phyloP scores from a whole-genome alignment of 2,329 filamentous ascomycete species.

The Arthrobotrys conoides region DNA sequence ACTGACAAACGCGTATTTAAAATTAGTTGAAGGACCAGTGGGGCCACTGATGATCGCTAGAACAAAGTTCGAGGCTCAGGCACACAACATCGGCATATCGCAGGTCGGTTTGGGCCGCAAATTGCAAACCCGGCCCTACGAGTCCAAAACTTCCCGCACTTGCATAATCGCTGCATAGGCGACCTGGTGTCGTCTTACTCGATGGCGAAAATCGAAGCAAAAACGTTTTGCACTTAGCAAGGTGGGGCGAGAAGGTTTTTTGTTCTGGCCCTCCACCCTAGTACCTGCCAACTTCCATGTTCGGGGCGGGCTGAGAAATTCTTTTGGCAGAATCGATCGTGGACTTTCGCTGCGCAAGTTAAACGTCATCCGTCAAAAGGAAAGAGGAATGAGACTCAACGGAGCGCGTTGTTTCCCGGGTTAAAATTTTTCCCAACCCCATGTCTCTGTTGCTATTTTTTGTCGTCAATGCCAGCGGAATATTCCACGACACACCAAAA shows the following conservation, averaged over 20 bases:
- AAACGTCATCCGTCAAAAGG: conserved; percentile 45
- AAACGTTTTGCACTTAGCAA: conserved; percentile 30
- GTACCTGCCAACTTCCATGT: conserved; percentile 46
- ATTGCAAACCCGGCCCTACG: conserved; percentile 25
- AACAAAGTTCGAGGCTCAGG: conserved; percentile 1
- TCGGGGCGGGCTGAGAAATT: conserved; percentile 41
- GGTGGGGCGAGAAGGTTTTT: conserved; percentile 47
- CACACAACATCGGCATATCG: conserved; percentile 37
- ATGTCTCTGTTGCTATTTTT: conserved; percentile 50
- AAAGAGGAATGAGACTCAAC: conserved; percentile 50
- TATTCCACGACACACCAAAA: conserved; percentile 17
- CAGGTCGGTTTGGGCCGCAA: conserved; percentile 36
- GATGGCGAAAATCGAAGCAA: conserved; percentile 51
- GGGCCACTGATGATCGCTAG: conserved; percentile 10
- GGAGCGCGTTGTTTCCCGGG: conserved; percentile 49
- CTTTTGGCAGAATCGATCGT: conserved; percentile 37
- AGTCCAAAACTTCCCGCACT: conserved; percentile 58
- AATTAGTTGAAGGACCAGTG: conserved; percentile 17
- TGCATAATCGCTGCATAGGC: conserved; percentile 58
- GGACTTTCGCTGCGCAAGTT: conserved; percentile 29
- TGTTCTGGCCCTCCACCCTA: conserved; percentile 8
- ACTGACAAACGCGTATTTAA: conserved; percentile 27
- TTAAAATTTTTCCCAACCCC: conserved; percentile 47
- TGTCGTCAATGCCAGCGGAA: conserved; percentile 16
- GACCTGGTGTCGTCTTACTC: conserved; percentile 57